phyloP scores from a whole-genome alignment of 169 alveolate species.

The Plasmodium yoelii region DNA sequence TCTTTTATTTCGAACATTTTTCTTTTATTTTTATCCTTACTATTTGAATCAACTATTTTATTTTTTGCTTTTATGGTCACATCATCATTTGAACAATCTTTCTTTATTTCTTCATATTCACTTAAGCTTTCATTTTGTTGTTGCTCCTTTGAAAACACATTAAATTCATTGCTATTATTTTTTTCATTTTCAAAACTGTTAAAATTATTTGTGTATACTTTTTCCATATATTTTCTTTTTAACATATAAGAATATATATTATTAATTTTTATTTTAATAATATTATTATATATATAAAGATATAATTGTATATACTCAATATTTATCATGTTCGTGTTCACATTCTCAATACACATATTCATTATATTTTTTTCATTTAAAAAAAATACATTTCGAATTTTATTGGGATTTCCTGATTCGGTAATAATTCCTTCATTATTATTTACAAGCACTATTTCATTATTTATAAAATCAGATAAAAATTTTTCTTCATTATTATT shows the following conservation, averaged over 20 bases:
- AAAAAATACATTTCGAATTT: neutral
- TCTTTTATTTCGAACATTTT: slow-evolving; percentile 16
- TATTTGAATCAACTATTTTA: neutral
- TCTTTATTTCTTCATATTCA: neutral
- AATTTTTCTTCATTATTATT: neutral
- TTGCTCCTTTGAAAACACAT: neutral
- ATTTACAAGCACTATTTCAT: neutral
- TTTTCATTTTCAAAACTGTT: neutral
- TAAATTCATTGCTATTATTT: neutral
- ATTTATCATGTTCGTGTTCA: slow-evolving; percentile 9
- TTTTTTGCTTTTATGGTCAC: neutral
- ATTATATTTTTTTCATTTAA: slow-evolving; percentile 28
- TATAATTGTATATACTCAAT: slow-evolving; percentile 42
- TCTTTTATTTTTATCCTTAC: slow-evolving; percentile 2
- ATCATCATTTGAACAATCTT: neutral
- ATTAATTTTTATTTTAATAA: slow-evolving; percentile 25
- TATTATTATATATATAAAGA: slow-evolving; percentile 24
- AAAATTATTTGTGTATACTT: neutral
- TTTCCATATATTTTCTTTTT: slow-evolving; percentile 23
- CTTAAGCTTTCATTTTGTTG: neutral
- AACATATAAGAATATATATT: slow-evolving; percentile 11
- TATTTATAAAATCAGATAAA: neutral
- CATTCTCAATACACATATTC: neutral
- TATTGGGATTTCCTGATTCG: neutral
- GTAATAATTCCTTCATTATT: neutral